Evolutionary conservation across 1,139 yeast species (phyloP).

Genomic region (Petasospora rhodanensis): DNA sequence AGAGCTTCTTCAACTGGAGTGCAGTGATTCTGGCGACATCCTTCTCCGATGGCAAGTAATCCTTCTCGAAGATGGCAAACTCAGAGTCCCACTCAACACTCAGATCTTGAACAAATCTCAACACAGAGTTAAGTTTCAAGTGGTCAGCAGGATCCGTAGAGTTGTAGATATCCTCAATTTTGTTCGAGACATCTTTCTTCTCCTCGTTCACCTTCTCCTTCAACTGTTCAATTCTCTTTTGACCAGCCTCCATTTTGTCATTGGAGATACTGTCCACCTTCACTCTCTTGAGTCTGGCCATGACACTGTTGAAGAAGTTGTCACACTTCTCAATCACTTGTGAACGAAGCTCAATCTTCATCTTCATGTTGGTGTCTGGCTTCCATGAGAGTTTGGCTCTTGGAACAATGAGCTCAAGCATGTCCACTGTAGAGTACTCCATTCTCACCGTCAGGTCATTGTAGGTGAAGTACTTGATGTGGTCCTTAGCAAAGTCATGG

Average conservation of each 20-base stretch:
- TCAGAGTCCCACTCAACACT: conserved; percentile 88
- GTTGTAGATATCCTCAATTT: conserved; percentile 51
- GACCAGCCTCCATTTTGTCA: conserved; percentile 70
- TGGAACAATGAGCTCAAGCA: conserved; percentile 77
- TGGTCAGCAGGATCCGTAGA: conserved; percentile 60
- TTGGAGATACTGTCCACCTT: conserved; percentile 71
- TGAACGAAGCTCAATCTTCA: conserved; percentile 62
- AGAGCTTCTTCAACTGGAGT: conserved; percentile 73
- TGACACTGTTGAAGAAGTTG: conserved; percentile 69
- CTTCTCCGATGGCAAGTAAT: conserved; percentile 83
- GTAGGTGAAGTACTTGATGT: conserved; percentile 78
- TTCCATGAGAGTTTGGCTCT: conserved; percentile 67
- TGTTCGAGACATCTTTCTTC: conserved; percentile 37
- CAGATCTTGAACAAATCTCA: conserved; percentile 71
- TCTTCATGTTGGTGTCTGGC: conserved; percentile 62
- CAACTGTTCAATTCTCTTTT: conserved; percentile 52
- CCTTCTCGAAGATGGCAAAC: conserved; percentile 75
- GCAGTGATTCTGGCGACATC: conserved; percentile 92
- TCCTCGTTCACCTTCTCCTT: conserved; percentile 53
- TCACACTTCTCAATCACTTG: conserved; percentile 50
- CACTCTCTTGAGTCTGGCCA: conserved; percentile 66
- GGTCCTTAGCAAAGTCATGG: conserved; percentile 78
- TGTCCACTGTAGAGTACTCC: conserved; percentile 71
- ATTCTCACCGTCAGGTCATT: conserved; percentile 75
- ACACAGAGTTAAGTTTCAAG: conserved; percentile 61